phyloP scores from a whole-genome alignment of 1,139 yeast genomes.

The Lodderomyces orthopsilosis region DNA sequence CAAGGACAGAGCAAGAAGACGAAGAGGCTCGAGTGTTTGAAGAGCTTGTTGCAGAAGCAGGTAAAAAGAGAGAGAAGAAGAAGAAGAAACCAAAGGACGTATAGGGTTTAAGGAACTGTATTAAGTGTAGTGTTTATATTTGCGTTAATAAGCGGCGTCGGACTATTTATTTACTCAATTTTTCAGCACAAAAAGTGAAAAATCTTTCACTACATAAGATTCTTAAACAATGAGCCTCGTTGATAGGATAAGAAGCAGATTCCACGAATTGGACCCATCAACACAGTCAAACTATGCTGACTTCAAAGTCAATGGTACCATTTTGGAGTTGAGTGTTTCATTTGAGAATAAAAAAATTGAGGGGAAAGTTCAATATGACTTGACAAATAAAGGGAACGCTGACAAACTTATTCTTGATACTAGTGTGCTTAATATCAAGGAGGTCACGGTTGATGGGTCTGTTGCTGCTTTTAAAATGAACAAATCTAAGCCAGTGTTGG shows the following conservation, averaged over 20 bases:
- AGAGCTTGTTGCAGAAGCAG: constrained; percentile 88
- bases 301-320: constrained; percentile 44
- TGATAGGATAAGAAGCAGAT: constrained; percentile 11
- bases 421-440: constrained; percentile 24
- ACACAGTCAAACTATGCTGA: constrained; percentile 68
- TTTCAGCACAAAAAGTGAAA: not conserved
- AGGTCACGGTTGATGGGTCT: constrained; percentile 23
- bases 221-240: constrained; percentile 3
- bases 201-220: not conserved
- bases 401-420: constrained; percentile 29
- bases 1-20: constrained; percentile 79
- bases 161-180: not conserved
- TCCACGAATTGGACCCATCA: constrained; percentile 53
- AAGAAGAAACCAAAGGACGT: constrained; percentile 22
- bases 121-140: constrained; percentile 1
- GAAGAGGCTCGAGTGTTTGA: constrained; percentile 92
- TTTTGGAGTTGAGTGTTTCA: constrained; percentile 26
- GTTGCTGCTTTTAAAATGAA: constrained; percentile 18
- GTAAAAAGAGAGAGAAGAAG: constrained; percentile 70
- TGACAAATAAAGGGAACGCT: constrained; percentile 14
- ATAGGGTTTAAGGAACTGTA: too few species aligned
- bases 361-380: constrained; percentile 28
- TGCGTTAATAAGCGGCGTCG: not conserved
- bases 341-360: constrained; percentile 27
- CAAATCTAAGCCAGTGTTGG: constrained; percentile 27